Evolutionary conservation across 164 flowering plant genomes (phyloP), one percentile per base, ranked within the genome.

Genomic region (Chloranthus sessilifolius): DNA sequence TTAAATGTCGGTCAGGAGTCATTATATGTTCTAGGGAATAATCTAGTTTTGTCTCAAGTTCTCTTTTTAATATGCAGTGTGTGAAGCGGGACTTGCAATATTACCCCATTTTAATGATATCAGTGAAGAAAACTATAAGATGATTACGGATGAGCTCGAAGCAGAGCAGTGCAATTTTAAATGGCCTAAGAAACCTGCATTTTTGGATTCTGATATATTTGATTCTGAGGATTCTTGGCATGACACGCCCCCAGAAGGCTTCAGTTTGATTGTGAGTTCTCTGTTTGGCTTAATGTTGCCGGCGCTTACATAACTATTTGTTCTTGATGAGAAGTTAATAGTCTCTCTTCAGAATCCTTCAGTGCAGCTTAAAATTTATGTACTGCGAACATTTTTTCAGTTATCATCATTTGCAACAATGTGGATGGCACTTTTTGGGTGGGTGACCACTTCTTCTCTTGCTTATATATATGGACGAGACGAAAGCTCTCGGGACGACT

Each of bases 371-470:
- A 16, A 26, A 14, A 27, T 21, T 16, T 31, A 34, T 8, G 10
- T n/a, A 15, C 3, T 5, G 39, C 54, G 43, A 20, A 31, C 29
- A 30, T 29, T n/a, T 50, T 56, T 52, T 47, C 53, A 87, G 95
- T 56, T 92, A 34, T 88, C 95, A 14, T 63, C 91, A 65, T 88
- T 92, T 70, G 88, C 91, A 37, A 74, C 81, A 38, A 88, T 88
- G 88, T 88, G 82, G 80, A 75, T 67, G 65, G 71, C 86, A 48
- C 79, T 92, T 41, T 92, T 83, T 74, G 68, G 79, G 52, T 92
- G 98, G 98, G 53, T 79, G 51, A 72, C 96, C 8, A 81, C 95
- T 37, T 88, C 95, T 48, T 77, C 95, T 40, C 59, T 92, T 71
- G 88, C 96, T 33, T 88, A 77, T 65, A 79, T 88, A 44, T 85